Conservation (phyloP, 305 asterid species). For the Solanum hybrid region DNA sequence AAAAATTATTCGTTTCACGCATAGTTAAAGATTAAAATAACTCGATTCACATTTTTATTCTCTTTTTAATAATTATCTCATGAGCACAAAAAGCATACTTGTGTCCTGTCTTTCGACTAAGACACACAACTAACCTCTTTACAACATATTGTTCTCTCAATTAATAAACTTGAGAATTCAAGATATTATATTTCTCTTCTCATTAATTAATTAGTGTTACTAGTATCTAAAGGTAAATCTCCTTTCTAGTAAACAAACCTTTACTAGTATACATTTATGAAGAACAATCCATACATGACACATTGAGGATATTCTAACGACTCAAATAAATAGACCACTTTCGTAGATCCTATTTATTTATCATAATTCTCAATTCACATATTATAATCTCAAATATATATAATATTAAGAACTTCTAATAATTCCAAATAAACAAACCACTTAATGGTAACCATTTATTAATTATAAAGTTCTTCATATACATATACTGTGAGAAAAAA, state of each 20-base stretch:
- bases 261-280: background rate
- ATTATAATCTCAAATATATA: too few species aligned
- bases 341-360: background rate
- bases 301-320: too few species aligned
- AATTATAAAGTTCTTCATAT: too few species aligned
- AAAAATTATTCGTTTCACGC: background rate
- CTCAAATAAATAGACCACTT: too few species aligned
- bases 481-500: too few species aligned
- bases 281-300: background rate
- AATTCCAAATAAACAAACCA: background rate
- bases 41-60: background rate
- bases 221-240: too few species aligned
- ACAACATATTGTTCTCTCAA: background rate
- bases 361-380: background rate
- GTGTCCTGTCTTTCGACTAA: background rate
- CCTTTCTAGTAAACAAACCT: too few species aligned
- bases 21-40: background rate
- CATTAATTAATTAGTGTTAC: background rate
- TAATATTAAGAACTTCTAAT: too few species aligned
- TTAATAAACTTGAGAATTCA: background rate
- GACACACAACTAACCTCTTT: too few species aligned
- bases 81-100: background rate
- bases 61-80: background rate
- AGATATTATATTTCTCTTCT: background rate
- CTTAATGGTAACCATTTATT: background rate